phyloP scores from a whole-genome alignment of 2,329 filamentous ascomycete species.

The Penicillium sp. region DNA sequence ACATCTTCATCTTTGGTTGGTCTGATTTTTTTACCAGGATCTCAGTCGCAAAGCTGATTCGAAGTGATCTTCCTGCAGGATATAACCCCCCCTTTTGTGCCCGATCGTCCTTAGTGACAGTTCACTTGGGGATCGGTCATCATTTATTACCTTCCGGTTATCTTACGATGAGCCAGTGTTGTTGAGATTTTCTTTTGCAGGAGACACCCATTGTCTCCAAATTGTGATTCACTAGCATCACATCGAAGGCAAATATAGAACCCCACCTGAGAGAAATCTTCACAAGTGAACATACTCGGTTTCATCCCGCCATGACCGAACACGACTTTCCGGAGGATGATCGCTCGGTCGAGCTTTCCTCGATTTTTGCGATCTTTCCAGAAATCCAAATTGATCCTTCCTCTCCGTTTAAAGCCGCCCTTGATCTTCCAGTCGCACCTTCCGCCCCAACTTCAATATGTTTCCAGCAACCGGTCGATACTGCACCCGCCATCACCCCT shows the following conservation, averaged over 20 bases:
- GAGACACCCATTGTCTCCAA: not conserved
- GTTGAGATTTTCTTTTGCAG: not conserved
- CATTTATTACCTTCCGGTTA: not conserved
- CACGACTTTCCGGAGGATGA: conserved; percentile 50
- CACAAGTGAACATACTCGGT: not conserved
- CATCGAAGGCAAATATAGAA: not conserved
- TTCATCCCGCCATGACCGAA: conserved; percentile 36
- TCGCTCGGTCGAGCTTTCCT: conserved; percentile 57
- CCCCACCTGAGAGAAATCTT: conserved; percentile 5
- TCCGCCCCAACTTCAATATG: conserved; percentile 50
- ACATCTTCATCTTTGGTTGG: conserved; percentile 15
- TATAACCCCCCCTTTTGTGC: conserved; percentile 9
- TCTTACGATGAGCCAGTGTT: not conserved
- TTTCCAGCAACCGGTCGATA: conserved; percentile 40
- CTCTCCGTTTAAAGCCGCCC: conserved; percentile 49
- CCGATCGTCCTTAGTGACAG: conserved; percentile 13
- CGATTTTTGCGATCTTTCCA: conserved; percentile 61
- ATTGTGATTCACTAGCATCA: not conserved
- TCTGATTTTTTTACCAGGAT: not conserved
- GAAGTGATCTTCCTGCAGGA: conserved; percentile 4
- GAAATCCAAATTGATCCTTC: conserved; percentile 53
- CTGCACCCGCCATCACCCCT: conserved; percentile 38
- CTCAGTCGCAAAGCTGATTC: not conserved
- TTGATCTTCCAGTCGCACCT: conserved; percentile 58
- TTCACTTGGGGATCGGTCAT: conserved; percentile 2